phyloP scores from a whole-genome alignment of 176 grass and related monocot genomes.

The Zoysia pacifica region DNA sequence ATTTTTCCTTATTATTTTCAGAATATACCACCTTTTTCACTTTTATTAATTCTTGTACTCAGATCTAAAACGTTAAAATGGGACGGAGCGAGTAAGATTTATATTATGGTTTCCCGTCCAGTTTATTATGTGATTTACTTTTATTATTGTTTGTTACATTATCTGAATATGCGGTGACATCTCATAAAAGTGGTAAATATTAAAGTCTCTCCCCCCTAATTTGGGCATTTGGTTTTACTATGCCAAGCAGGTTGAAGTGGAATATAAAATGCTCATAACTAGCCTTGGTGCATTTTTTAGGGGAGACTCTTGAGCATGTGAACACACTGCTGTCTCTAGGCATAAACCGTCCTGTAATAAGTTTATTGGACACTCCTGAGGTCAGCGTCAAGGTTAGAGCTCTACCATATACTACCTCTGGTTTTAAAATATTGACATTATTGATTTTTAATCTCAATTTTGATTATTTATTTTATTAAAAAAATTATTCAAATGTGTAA shows the following conservation, averaged over 20 bases:
- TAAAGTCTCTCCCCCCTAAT: background rate
- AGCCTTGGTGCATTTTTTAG: slow-evolving; percentile 8
- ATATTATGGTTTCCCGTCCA: no score
- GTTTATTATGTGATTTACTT: background rate
- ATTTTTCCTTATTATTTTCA: no score
- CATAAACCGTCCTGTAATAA: slow-evolving; percentile 48
- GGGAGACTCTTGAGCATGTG: slow-evolving; percentile 57
- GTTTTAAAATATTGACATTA: no score
- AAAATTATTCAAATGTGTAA: no score
- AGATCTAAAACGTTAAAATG: no score
- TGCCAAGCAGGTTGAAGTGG: background rate
- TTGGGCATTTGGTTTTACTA: background rate
- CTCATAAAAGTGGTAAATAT: slow-evolving; percentile 13
- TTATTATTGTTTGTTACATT: background rate
- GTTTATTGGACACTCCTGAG: slow-evolving; percentile 33
- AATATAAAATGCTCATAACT: background rate
- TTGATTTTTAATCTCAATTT: no score
- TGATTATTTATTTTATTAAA: no score
- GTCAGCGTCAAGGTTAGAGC: slow-evolving; percentile 22
- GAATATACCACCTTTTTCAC: no score
- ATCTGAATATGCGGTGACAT: background rate
- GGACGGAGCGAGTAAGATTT: no score
- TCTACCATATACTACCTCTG: background rate
- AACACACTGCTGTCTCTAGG: slow-evolving; percentile 53
- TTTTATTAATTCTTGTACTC: no score